Base-by-base conservation (phyloP, 345 rosid genomes). In the Murraya koenigii region DNA sequence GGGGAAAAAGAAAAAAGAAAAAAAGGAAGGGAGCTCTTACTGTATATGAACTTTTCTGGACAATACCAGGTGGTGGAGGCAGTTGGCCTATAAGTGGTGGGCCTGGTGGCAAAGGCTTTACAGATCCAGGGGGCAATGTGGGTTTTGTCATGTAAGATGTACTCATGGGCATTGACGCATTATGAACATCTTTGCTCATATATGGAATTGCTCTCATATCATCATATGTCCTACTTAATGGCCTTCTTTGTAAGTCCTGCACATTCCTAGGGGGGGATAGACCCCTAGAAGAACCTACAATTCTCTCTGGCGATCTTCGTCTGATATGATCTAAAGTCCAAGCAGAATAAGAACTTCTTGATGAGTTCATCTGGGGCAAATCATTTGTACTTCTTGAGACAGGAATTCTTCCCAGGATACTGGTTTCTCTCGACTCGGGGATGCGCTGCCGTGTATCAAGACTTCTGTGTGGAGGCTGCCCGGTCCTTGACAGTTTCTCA, bases 251-350 rank as follows among this genome's bases (percentile, higher is more conserved):
- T 28, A 84, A 77, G 62, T 82, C 87, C 71, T 84, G 90, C 78
- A 72, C 67, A 74, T 75, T 88, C 77, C 90, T 89, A 23, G 86
- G 87, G 8, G 92, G 94, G 19, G 97, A 89, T 49, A 85, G 66
- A 19, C 86, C 97, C 88, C 92, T 86, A 72, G 95, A 91, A 76
- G 83, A 75, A 80, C 86, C 76, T 68, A 81, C 23, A 78, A 76
- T 78, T 79, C 87, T 86, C 77, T 90, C 94, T 0, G 97, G 97
- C 69, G 97, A 90, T 85, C 97, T 89, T 72, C 79, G 79, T 74
- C 91, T 84, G 67, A 94, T 77, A 79, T 87, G 89, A 75, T 96
- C 95, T 81, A 87, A 77, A 78, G 86, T 82, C 97, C 95, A 92
- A 73, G 93, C 70, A 78, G 95, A 80, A 88, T 79, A 83, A 25